phyloP scores from a whole-genome alignment of 768 basidiomycete species.

The Mycena galopus region DNA sequence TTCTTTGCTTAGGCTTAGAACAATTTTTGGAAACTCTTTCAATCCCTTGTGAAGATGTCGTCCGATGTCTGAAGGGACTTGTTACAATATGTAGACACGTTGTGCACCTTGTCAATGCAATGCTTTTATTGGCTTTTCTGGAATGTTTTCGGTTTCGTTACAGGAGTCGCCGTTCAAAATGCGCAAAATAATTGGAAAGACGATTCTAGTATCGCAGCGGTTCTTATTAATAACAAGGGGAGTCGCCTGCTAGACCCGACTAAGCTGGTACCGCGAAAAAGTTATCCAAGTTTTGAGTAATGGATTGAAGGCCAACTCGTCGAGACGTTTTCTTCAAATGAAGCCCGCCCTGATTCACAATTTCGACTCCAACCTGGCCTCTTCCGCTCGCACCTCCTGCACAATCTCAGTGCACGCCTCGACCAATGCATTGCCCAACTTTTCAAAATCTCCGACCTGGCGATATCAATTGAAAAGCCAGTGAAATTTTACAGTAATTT shows the following conservation, averaged over 20 bases:
- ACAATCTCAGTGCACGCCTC: constrained; percentile 50
- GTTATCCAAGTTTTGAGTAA: too few species aligned
- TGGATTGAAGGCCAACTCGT: too few species aligned
- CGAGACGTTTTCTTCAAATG: too few species aligned
- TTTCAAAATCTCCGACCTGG: constrained; percentile 59
- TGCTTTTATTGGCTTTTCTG: not conserved
- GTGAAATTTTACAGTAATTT: not conserved
- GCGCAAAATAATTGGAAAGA: too few species aligned
- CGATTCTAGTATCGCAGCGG: too few species aligned
- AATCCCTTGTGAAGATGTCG: constrained; percentile 45
- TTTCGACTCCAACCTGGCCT: constrained; percentile 14
- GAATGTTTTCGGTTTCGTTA: not conserved
- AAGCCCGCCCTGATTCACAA: too few species aligned
- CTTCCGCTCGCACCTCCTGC: constrained; percentile 41
- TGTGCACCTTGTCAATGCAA: not conserved
- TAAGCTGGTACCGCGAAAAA: too few species aligned
- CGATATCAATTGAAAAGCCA: not conserved
- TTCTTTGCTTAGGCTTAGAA: constrained; percentile 89
- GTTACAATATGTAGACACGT: not conserved
- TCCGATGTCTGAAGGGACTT: constrained; percentile 23
- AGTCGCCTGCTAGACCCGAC: too few species aligned
- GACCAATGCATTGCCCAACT: constrained; percentile 52
- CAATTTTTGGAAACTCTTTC: constrained; percentile 86
- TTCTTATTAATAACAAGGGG: too few species aligned
- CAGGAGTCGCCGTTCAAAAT: too few species aligned